Evolutionary conservation across 306 rosid species (phyloP).

Genomic region (Trichosanthes truncata): DNA sequence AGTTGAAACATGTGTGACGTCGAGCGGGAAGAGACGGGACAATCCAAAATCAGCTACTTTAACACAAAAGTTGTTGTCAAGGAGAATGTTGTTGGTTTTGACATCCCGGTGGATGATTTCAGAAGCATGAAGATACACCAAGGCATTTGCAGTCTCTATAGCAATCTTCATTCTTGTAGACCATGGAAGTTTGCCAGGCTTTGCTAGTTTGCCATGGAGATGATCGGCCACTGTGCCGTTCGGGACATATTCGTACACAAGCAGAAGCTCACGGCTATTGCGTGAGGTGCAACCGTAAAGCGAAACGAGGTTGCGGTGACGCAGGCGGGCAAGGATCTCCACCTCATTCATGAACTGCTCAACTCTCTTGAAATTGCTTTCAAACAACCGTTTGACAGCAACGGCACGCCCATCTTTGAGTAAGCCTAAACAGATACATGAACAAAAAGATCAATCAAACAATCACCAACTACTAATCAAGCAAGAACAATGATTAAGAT

Average conservation of each 20-base stretch:
- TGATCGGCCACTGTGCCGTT: slow-evolving; percentile 87
- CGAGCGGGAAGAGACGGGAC: slow-evolving; percentile 61
- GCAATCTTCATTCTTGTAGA: slow-evolving; percentile 56
- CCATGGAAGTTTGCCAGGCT: slow-evolving; percentile 46
- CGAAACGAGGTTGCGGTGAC: slow-evolving; percentile 59
- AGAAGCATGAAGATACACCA: slow-evolving; percentile 64
- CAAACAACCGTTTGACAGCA: slow-evolving; percentile 77
- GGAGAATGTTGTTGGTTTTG: slow-evolving; percentile 73
- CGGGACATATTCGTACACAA: slow-evolving; percentile 68
- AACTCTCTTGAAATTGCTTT: slow-evolving; percentile 66
- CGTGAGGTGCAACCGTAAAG: slow-evolving; percentile 87
- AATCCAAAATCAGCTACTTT: slow-evolving; percentile 91
- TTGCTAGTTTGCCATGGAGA: slow-evolving; percentile 49
- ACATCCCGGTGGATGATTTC: slow-evolving; percentile 76
- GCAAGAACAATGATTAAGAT: neutral
- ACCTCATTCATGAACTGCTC: slow-evolving; percentile 80
- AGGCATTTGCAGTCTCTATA: slow-evolving; percentile 62
- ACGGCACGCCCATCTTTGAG: slow-evolving; percentile 61
- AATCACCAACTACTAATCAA: neutral
- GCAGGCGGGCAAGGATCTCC: slow-evolving; percentile 37
- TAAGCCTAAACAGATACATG: slow-evolving; percentile 31
- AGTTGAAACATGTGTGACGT: slow-evolving; percentile 68
- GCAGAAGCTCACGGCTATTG: slow-evolving; percentile 69
- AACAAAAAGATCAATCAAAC: neutral
- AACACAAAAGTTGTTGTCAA: slow-evolving; percentile 45